Evolutionary conservation across 2,329 filamentous ascomycete species (phyloP), one percentile per base, ranked within the genome.

Genomic region (Colletotrichum spinosum): DNA sequence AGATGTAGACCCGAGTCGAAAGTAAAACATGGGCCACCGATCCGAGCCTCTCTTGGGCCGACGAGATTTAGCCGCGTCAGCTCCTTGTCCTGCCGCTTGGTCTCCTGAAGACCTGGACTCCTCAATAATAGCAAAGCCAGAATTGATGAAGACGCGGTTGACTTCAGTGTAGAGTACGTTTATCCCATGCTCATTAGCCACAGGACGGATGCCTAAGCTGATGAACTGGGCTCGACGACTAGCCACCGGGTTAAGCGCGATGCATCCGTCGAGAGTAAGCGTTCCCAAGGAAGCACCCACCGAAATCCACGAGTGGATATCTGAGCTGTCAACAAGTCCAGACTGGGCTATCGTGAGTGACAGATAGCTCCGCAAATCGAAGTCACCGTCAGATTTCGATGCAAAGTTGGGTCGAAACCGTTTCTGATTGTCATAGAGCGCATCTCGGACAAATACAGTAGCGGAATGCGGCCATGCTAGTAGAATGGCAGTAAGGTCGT

Each of bases 21-120:
- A 78, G 70, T 90, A 91, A 72, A 97, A 98, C 89, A 95, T 95
- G 0, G 95, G 94, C 89, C 93, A 96, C 55, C 88, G 86, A 72
- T 97, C 93, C 9, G 94, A 80, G 0, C 88, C 84, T 73, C 92
- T 95, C 48, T 82, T 84, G 11, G 78, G 77, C 71, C 82, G 69
- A 25, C 86, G 1, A 79, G 80, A 35, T 84, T 75, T 83, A 86
- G 64, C 70, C 67, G 71, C 42, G 77, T 70, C 51, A 74, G 76
- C 13, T 82, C 79, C 4, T 71, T 25, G 25, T 25, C 25, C 25
- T 25, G 25, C 25, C 4, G 25, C 25, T 25, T 25, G 70, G 25
- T 84, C 80, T 13, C 17, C 35, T 12, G 39, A 7, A 71, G 75
- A 63, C 37, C 77, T 77, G 44, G 77, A 75, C 6, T 74, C 71